phyloP scores from a whole-genome alignment of 495 filamentous ascomycete genomes.

The Monascus purpureus region DNA sequence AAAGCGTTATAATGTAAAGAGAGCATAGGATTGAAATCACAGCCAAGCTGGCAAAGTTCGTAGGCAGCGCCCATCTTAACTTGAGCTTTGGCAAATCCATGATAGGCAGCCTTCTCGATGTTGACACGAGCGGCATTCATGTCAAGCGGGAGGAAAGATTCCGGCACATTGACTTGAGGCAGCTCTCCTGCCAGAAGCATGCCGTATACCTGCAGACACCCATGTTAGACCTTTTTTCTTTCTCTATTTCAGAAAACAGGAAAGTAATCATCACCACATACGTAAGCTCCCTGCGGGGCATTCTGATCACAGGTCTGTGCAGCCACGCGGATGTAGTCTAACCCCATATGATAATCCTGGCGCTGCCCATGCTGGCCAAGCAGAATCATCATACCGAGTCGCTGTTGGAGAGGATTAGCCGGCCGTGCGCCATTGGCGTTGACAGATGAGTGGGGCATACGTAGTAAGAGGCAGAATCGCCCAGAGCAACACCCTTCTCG shows the following conservation, averaged over 20 bases:
- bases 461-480: slow-evolving; percentile 89
- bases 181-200: slow-evolving; percentile 88
- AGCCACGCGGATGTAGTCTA: slow-evolving; percentile 68
- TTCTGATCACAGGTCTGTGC: slow-evolving; percentile 91
- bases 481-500: slow-evolving; percentile 54
- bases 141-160: slow-evolving; percentile 58
- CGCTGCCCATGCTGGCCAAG: slow-evolving; percentile 82
- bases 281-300: slow-evolving; percentile 91
- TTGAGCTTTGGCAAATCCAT: slow-evolving; percentile 94
- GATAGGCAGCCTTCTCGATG: slow-evolving; percentile 92
- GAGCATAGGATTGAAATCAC: slow-evolving; percentile 84
- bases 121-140: slow-evolving; percentile 63
- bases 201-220: slow-evolving; percentile 55
- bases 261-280: slow-evolving; percentile 14
- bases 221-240: neutral
- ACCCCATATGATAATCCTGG: slow-evolving; percentile 63
- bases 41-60: slow-evolving; percentile 82
- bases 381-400: slow-evolving; percentile 93
- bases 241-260: neutral
- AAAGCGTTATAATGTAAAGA: slow-evolving; percentile 94
- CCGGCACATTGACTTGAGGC: slow-evolving; percentile 72
- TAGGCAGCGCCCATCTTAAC: slow-evolving; percentile 95
- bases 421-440: neutral
- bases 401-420: slow-evolving; percentile 26
- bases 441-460: slow-evolving; percentile 18